A percentile compares a stretch with the other conserved stretches of the same genome.
These are phyloP conservation scores for Cladosporium sp. DNA, from an alignment of 2,329 filamentous ascomycete genomes.

Conservation along the genomic window DNA sequence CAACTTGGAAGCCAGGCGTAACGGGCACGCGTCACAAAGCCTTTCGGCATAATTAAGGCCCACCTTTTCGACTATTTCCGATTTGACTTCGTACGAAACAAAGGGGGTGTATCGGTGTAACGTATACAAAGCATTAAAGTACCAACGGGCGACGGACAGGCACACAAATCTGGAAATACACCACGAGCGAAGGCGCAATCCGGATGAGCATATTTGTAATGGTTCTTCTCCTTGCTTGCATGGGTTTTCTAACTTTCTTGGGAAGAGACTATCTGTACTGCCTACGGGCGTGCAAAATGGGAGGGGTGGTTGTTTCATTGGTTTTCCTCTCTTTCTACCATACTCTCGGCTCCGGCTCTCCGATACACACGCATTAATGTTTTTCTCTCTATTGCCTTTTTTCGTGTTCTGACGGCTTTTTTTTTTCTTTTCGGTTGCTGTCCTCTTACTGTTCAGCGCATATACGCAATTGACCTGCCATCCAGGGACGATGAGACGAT, in stretches of 20 bases:
- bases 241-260: background rate
- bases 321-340: background rate
- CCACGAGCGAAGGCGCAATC: conserved; percentile 3
- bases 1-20: background rate
- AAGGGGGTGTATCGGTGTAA: conserved; percentile 1
- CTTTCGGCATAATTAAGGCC: background rate
- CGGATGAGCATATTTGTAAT: background rate
- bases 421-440: background rate
- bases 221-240: conserved; percentile 1
- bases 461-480: background rate
- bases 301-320: background rate
- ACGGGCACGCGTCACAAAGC: background rate
- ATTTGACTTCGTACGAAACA: no score
- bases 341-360: background rate
- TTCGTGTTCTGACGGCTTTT: background rate
- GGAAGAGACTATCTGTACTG: background rate
- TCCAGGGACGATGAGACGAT: background rate
- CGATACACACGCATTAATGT: conserved; percentile 5
- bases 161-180: background rate
- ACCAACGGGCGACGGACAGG: background rate
- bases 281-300: background rate
- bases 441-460: background rate
- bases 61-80: background rate
- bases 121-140: conserved; percentile 6
- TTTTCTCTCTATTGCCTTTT: background rate